A percentile compares a stretch with the other conserved stretches of the same genome.
phyloP scores from a whole-genome alignment of 495 filamentous ascomycete genomes.

The Penicillium herquei region DNA sequence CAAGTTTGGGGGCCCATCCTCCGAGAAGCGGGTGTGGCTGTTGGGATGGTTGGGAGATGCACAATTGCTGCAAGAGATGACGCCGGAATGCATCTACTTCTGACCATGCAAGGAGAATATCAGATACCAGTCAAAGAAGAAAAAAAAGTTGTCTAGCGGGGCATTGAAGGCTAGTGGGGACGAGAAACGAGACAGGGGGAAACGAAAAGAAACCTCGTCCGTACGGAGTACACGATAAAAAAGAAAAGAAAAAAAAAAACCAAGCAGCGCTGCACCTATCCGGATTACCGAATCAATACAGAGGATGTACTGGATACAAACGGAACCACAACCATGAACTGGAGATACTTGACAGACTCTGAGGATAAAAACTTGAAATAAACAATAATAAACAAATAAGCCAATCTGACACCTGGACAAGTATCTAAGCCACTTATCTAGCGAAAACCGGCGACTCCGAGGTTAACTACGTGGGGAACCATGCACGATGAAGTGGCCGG shows the following conservation, averaged over 20 bases:
- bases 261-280: too few relatives aligned
- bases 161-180: background rate
- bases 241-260: background rate
- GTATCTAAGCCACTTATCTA: too few relatives aligned
- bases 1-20: too few relatives aligned
- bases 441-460: too few relatives aligned
- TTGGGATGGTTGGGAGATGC: background rate
- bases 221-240: background rate
- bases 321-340: too few relatives aligned
- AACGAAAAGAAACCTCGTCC: background rate
- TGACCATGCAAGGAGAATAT: slow-evolving; percentile 22
- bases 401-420: too few relatives aligned
- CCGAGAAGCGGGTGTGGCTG: background rate
- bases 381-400: too few relatives aligned
- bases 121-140: background rate
- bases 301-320: too few relatives aligned
- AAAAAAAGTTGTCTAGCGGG: background rate
- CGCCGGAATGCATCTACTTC: slow-evolving; percentile 9
- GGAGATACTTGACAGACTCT: too few relatives aligned
- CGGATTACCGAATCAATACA: too few relatives aligned
- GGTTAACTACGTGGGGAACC: slow-evolving; percentile 13
- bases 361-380: background rate
- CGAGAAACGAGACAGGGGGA: background rate
- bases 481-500: slow-evolving; percentile 16
- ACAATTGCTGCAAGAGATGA: too few relatives aligned